phyloP scores from a whole-genome alignment of 108 stramenopile species.

The Cylindrotheca fusiformis region DNA sequence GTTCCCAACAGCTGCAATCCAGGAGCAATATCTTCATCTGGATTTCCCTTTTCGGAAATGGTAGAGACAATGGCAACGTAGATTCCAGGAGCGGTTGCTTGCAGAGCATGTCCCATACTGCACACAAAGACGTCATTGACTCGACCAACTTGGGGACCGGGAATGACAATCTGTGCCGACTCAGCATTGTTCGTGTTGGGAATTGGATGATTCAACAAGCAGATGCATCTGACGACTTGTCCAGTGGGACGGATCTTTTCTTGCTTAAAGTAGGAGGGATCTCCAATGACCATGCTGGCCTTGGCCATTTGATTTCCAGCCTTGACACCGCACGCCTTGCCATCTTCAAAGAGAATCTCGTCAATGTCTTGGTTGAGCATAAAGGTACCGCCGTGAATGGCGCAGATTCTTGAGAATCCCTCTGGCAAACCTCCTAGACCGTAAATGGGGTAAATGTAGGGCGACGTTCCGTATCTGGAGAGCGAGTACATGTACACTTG shows the following conservation, averaged over 20 bases:
- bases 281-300: conserved; percentile 95
- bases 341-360: conserved; percentile 88
- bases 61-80: conserved; percentile 98
- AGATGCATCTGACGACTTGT: conserved; percentile 95
- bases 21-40: conserved; percentile 91
- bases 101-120: conserved; percentile 70
- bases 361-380: conserved; percentile 98
- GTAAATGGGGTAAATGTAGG: conserved; percentile 99
- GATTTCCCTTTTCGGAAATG: conserved; percentile 87
- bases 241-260: conserved; percentile 83
- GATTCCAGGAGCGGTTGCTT: conserved; percentile 83
- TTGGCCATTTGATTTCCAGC: conserved; percentile 93
- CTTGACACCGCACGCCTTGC: conserved; percentile 89
- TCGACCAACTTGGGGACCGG: conserved; percentile 93
- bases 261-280: conserved; percentile 94
- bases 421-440: conserved; percentile 98
- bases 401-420: conserved; percentile 98
- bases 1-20: conserved; percentile 92
- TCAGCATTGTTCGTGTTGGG: conserved; percentile 89
- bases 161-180: conserved; percentile 97
- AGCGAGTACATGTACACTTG: conserved; percentile 94
- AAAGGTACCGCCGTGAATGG: conserved; percentile 98
- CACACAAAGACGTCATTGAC: conserved; percentile 97
- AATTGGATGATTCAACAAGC: conserved; percentile 96
- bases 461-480: conserved; percentile 91